These are phyloP conservation scores for Leptographium wingfieldii DNA, from an alignment of 2,329 filamentous ascomycete species.

Conservation along the genomic window DNA sequence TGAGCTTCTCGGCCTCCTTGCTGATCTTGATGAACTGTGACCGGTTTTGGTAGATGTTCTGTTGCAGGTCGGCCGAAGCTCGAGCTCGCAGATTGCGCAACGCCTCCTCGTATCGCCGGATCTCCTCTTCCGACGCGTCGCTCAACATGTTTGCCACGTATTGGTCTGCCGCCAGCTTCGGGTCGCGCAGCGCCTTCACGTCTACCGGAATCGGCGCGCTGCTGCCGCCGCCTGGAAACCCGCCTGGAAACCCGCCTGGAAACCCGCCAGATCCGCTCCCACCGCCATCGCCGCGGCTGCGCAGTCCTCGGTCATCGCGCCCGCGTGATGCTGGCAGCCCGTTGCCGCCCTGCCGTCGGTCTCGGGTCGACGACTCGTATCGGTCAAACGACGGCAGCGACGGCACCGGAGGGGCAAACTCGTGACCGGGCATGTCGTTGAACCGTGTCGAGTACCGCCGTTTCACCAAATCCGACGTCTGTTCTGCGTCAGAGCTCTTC, in stretches of 20 bases:
- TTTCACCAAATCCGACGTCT: conserved; percentile 79
- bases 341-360: conserved; percentile 24
- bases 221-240: conserved; percentile 16
- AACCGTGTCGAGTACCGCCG: conserved; percentile 89
- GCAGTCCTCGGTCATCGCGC: conserved; percentile 16
- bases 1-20: conserved; percentile 96
- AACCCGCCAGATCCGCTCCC: neutral
- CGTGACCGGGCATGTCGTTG: conserved; percentile 63
- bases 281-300: neutral
- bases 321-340: conserved; percentile 38
- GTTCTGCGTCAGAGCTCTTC: conserved; percentile 3
- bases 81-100: conserved; percentile 66
- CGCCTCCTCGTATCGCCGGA: conserved; percentile 65
- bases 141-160: conserved; percentile 63
- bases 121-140: conserved; percentile 79
- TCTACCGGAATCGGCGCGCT: conserved; percentile 53
- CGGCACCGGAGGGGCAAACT: conserved; percentile 66
- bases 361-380: conserved; percentile 35
- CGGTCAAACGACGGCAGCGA: conserved; percentile 46
- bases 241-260: conserved; percentile 10
- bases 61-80: conserved; percentile 74
- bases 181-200: conserved; percentile 64
- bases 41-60: conserved; percentile 92
- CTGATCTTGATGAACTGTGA: conserved; percentile 99
- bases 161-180: conserved; percentile 65